Base-by-base conservation (phyloP, 257 asterid species). In the Solanum paucissectum region DNA sequence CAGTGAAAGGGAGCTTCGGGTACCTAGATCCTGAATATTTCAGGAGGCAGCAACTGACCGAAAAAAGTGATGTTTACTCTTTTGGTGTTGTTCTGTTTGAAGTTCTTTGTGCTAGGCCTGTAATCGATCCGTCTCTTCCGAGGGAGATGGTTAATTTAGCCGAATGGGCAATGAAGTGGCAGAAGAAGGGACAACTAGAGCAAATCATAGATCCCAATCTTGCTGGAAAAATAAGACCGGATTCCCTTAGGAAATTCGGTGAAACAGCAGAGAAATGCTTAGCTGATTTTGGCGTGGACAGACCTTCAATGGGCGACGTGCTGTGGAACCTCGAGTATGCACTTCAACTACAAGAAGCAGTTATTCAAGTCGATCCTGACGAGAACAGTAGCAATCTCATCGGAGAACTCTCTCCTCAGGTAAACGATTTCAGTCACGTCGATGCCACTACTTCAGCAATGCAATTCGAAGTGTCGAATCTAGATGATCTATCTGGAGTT, bases 111-210 rank as follows among this genome's bases (percentile, higher is more conserved):
- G 94, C 96, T 5, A 87, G 96, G 90, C 94, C 93, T 2, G 95
- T 92, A 84, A 91, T 93, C 1, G 93, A 93, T 55, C 95, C 94
- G 0, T 86, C 95, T 11, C 94, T 93, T 44, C 92, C 94, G 0
- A 58, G 94, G 73, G 96, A 93, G 60, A 92, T 86, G 93, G 94
- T 92, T 4, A 93, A 93, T 87, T 66, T 93, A 52, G 96, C 95
- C 0, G 95, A 93, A 83, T 93, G 95, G 96, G 96, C 95, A 2
- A 91, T 93, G 93, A 89, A 87, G 86, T 93, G 96, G 93, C 96
- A 93, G 90, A 92, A 90, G 91, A 92, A 92, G 90, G 95, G 96
- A 9, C 91, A 91, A 89, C 77, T 93, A 2, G 94, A 93, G 66
- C 93, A 87, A 25, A 93, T 92, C 89, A 90, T 93, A 3, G 95